These are phyloP conservation scores for Phytopythium helicoides DNA, from an alignment of 352 stramenopile genomes.

Conservation along the genomic window DNA sequence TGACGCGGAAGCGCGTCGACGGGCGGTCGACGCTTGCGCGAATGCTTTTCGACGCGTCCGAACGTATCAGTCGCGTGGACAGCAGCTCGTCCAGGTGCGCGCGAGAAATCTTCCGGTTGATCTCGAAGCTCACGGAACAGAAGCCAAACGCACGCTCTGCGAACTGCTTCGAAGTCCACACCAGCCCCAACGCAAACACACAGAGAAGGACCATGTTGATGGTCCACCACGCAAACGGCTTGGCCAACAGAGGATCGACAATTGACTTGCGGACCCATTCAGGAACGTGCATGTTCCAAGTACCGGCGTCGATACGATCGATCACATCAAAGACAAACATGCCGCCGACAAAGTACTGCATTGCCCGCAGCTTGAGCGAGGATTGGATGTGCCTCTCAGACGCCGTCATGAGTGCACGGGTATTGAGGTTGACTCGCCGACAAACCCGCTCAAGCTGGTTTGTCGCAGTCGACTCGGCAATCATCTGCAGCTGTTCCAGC, in stretches of 20 bases:
- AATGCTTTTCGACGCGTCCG: conserved; percentile 23
- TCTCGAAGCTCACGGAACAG: conserved; percentile 80
- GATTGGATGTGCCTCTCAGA: conserved; percentile 67
- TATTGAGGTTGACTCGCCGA: conserved; percentile 88
- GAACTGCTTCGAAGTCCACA: conserved; percentile 40
- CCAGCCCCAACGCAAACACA: conserved; percentile 47
- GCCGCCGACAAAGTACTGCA: conserved; percentile 92
- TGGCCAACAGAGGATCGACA: conserved; percentile 42
- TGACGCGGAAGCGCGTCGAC: conserved; percentile 71
- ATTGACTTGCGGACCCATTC: conserved; percentile 53
- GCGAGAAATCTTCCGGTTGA: conserved; percentile 46
- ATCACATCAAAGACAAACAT: conserved; percentile 95
- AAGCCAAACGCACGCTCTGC: conserved; percentile 74
- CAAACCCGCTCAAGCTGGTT: conserved; percentile 90
- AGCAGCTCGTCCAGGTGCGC: conserved; percentile 28
- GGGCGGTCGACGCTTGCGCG: conserved; percentile 58
- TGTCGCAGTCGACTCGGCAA: conserved; percentile 87
- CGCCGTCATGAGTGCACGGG: conserved; percentile 80
- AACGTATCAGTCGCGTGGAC: conserved; percentile 14
- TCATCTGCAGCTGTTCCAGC: conserved; percentile 94
- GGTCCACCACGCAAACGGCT: conserved; percentile 81
- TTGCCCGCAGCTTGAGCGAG: conserved; percentile 74
- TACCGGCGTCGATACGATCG: conserved; percentile 91
- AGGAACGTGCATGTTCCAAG: conserved; percentile 90
- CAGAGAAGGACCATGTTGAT: conserved; percentile 89